These are phyloP conservation scores for Camelina sativa DNA, from an alignment of 345 rosid genomes.

Conservation along the genomic window DNA sequence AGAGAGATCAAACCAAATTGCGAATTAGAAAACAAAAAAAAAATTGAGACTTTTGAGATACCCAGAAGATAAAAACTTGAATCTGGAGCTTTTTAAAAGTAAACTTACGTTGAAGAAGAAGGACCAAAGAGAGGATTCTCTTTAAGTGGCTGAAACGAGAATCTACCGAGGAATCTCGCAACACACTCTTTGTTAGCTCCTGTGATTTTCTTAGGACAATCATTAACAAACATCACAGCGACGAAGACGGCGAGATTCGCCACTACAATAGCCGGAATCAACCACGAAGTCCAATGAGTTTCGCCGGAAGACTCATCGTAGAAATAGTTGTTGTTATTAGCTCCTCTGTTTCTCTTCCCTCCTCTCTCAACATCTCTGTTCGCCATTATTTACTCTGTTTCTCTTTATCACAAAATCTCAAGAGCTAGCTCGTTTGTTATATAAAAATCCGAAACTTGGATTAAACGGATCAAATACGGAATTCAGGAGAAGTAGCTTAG, in stretches of 20 bases:
- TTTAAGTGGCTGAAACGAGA: constrained; percentile 83
- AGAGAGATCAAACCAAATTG: background rate
- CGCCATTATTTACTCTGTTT: constrained; percentile 51
- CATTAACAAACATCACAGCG: constrained; percentile 77
- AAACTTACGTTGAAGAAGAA: constrained; percentile 78
- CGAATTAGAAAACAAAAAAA: background rate
- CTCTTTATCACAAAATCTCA: constrained; percentile 15
- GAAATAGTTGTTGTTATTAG: constrained; percentile 39
- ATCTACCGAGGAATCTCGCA: constrained; percentile 73
- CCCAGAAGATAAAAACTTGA: constrained; percentile 15
- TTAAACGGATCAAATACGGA: constrained; percentile 37
- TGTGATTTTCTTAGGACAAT: constrained; percentile 69
- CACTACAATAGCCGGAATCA: constrained; percentile 77
- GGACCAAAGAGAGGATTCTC: constrained; percentile 98
- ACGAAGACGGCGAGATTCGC: constrained; percentile 74
- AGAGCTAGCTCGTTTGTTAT: no score
- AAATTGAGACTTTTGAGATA: constrained; percentile 9
- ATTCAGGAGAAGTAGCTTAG: constrained; percentile 43
- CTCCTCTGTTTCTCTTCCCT: constrained; percentile 37
- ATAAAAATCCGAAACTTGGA: constrained; percentile 27
- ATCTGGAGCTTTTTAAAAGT: background rate
- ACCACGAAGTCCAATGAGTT: constrained; percentile 85
- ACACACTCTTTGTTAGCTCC: constrained; percentile 60
- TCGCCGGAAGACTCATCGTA: constrained; percentile 52
- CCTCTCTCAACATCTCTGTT: constrained; percentile 73